Conservation (phyloP, 192 early-diverging fungal species). For the Martensiomyces pterosporus region DNA sequence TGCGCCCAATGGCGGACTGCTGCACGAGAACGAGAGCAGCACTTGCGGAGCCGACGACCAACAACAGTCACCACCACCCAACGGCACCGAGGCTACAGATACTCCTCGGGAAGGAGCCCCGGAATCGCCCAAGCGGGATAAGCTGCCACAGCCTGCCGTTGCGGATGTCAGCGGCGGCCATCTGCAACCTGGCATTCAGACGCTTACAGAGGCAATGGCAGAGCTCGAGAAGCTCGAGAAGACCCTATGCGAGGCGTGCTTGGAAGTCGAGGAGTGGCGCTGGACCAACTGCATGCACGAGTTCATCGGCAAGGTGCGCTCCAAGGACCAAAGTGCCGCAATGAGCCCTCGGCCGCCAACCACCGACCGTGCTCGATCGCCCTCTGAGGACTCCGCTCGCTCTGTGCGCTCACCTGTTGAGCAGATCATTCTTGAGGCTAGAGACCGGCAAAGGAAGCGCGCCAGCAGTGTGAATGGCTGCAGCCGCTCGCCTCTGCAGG, state of each 20-base stretch:
- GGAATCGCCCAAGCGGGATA: no score
- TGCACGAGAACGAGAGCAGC: background rate
- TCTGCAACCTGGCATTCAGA: background rate
- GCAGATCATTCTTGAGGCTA: constrained; percentile 12
- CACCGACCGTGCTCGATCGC: no score
- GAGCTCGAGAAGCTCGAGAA: constrained; percentile 10
- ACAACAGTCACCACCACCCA: background rate
- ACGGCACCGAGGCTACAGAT: background rate
- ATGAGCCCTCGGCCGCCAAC: no score
- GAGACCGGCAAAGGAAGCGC: constrained; percentile 11
- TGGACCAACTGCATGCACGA: constrained; percentile 18
- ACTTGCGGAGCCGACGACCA: background rate
- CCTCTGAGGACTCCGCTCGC: constrained; percentile 16
- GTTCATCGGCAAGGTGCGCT: constrained; percentile 10
- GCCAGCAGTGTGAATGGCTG: constrained; percentile 3
- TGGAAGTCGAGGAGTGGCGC: constrained; percentile 46
- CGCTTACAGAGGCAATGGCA: background rate
- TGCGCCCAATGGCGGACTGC: background rate
- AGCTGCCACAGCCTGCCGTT: no score
- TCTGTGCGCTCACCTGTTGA: constrained; percentile 6
- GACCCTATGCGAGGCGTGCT: constrained; percentile 19
- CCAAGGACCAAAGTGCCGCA: no score
- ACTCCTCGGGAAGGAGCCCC: no score
- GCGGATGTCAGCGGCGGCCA: no score
- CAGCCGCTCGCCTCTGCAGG: background rate